A percentile compares a stretch with the other conserved stretches of the same genome.
Evolutionary conservation across 768 basidiomycete genomes (phyloP).

Genomic region (Gloeopeniophorella convolvens): DNA sequence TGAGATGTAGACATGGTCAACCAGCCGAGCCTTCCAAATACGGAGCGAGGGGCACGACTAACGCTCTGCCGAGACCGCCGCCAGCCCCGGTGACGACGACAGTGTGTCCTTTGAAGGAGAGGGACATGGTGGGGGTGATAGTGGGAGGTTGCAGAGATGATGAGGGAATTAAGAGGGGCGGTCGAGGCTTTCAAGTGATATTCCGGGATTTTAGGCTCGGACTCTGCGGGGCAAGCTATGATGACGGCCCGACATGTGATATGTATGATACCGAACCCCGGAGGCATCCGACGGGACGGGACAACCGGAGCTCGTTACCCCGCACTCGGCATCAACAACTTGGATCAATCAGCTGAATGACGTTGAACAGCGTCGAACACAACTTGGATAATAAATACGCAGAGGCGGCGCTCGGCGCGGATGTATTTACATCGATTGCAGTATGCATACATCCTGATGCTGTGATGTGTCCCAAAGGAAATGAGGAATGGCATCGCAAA

Average conservation of each 20-base stretch:
- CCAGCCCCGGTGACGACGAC: constrained; percentile 95
- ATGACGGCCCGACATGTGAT: too few relatives aligned
- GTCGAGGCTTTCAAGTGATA: constrained; percentile 7
- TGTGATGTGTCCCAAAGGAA: constrained; percentile 8
- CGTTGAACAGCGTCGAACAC: too few relatives aligned
- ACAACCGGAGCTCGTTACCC: too few relatives aligned
- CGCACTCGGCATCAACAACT: too few relatives aligned
- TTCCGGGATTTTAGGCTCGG: background rate
- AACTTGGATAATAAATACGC: constrained; percentile 17
- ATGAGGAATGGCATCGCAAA: constrained; percentile 10
- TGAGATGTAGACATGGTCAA: constrained; percentile 26
- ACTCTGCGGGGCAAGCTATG: too few relatives aligned
- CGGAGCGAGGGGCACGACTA: constrained; percentile 30
- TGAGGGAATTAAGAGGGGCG: background rate
- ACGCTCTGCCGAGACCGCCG: constrained; percentile 91
- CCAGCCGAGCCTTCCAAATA: background rate
- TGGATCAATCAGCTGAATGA: constrained; percentile 4
- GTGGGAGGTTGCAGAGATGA: background rate
- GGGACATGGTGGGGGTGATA: constrained; percentile 33
- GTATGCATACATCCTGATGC: constrained; percentile 20
- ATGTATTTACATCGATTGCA: constrained; percentile 12
- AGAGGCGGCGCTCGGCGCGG: constrained; percentile 13
- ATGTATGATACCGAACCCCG: too few relatives aligned
- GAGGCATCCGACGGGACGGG: too few relatives aligned
- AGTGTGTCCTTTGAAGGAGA: constrained; percentile 84